Evolutionary conservation across 164 flowering plant species (phyloP).

Genomic region (Platanus orientalis): DNA sequence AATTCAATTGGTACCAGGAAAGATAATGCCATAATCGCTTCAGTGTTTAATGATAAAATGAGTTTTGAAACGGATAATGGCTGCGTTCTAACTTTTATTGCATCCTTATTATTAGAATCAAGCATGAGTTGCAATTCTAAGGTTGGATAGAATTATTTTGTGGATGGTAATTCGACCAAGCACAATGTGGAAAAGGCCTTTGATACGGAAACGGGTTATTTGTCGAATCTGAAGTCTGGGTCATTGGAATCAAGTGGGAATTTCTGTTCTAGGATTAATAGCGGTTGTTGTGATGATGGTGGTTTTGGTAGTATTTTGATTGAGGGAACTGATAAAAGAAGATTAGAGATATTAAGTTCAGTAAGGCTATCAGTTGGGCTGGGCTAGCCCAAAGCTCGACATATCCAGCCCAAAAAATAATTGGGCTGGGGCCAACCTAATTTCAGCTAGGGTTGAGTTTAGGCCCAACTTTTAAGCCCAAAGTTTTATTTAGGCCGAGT

Average conservation of each 20-base stretch:
- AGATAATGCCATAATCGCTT: slow-evolving; percentile 23
- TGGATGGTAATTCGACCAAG: not conserved
- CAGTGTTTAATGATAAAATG: not conserved
- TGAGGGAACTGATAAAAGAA: slow-evolving; percentile 2
- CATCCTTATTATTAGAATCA: slow-evolving; percentile 3
- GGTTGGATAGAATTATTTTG: not conserved
- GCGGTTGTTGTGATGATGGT: not conserved
- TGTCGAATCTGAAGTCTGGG: slow-evolving; percentile 12
- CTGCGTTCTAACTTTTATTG: slow-evolving; percentile 10
- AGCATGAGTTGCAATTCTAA: slow-evolving; percentile 13
- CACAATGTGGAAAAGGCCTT: slow-evolving; percentile 3
- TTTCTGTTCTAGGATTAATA: not conserved
- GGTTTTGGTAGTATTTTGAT: not conserved
- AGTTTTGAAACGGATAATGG: not conserved
- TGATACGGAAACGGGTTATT: slow-evolving; percentile 2
- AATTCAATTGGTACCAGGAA: slow-evolving; percentile 21
- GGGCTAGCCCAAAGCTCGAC: no score
- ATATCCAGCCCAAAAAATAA: no score
- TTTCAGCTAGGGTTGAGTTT: no score
- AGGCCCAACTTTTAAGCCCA: no score
- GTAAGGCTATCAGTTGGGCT: slow-evolving; percentile 27
- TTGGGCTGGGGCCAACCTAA: no score
- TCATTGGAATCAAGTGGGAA: slow-evolving; percentile 11
- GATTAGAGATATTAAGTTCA: slow-evolving; percentile 17
- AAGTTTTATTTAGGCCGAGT: no score